Conservation (phyloP, 805 yeast genomes). For the Metschnikowia anglica region DNA sequence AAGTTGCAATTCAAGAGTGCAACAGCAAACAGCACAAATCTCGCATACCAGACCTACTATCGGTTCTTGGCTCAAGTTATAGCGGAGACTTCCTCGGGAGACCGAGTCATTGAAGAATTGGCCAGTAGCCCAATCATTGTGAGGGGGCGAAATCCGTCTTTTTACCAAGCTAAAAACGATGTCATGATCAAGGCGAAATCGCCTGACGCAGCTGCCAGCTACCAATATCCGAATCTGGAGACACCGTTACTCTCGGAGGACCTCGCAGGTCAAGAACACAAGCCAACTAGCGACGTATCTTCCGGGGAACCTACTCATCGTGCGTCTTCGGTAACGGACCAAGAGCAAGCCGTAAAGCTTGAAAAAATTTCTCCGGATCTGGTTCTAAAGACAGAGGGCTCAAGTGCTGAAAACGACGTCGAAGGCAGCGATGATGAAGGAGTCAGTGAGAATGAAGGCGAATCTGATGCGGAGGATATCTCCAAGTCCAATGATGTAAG, state of each 20-base stretch:
- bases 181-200: slow-evolving; percentile 36
- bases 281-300: neutral
- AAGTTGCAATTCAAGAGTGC: slow-evolving; percentile 51
- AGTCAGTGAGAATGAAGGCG: neutral
- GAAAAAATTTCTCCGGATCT: slow-evolving; percentile 1
- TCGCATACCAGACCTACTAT: slow-evolving; percentile 46
- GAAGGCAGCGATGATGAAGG: neutral
- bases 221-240: neutral
- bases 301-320: neutral
- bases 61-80: slow-evolving; percentile 20
- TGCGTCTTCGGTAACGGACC: neutral
- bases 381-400: neutral
- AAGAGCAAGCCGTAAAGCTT: neutral
- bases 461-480: neutral
- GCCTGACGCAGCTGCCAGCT: slow-evolving; percentile 12
- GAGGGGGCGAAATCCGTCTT: slow-evolving; percentile 62
- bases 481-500: slow-evolving; percentile 2
- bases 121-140: slow-evolving; percentile 48
- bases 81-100: slow-evolving; percentile 15
- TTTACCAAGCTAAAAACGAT: slow-evolving; percentile 54
- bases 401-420: neutral
- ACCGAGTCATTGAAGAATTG: slow-evolving; percentile 8
- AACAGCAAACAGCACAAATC: slow-evolving; percentile 52
- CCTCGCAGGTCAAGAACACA: neutral
- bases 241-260: slow-evolving; percentile 2